Evolutionary conservation across 306 rosid genomes (phyloP).

Genomic region (Rubus parviflorus): DNA sequence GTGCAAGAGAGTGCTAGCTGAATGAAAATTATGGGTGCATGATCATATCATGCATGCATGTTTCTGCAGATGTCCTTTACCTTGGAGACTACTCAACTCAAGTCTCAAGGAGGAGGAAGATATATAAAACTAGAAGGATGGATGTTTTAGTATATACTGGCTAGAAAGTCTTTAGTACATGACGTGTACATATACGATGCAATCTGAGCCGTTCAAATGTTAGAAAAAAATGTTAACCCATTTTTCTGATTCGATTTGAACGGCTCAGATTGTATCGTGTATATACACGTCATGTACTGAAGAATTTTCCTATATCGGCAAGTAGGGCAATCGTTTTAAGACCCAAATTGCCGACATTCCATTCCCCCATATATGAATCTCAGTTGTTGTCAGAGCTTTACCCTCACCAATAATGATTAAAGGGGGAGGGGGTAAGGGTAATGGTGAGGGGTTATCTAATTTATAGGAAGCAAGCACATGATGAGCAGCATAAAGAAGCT

Average conservation of each 20-base stretch:
- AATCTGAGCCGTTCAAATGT: too few species aligned
- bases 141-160: not conserved
- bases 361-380: slow-evolving; percentile 9
- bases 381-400: slow-evolving; percentile 29
- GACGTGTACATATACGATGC: too few species aligned
- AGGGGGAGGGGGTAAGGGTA: not conserved
- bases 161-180: too few species aligned
- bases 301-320: too few species aligned
- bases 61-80: not conserved
- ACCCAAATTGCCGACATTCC: slow-evolving; percentile 25
- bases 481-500: not conserved
- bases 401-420: slow-evolving; percentile 29
- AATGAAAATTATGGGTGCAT: not conserved
- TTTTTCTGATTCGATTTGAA: too few species aligned
- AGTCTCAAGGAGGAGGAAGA: not conserved
- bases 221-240: too few species aligned
- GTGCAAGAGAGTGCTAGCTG: not conserved
- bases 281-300: too few species aligned
- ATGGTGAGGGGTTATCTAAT: slow-evolving; percentile 23
- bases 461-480: slow-evolving; percentile 33
- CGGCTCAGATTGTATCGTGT: too few species aligned
- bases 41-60: not conserved
- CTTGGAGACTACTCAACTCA: slow-evolving; percentile 33
- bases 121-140: not conserved
- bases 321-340: slow-evolving; percentile 2